A percentile compares a stretch with the other conserved stretches of the same genome.
phyloP scores from a whole-genome alignment of 352 stramenopile species.

The Thraustochytrium sp. region DNA sequence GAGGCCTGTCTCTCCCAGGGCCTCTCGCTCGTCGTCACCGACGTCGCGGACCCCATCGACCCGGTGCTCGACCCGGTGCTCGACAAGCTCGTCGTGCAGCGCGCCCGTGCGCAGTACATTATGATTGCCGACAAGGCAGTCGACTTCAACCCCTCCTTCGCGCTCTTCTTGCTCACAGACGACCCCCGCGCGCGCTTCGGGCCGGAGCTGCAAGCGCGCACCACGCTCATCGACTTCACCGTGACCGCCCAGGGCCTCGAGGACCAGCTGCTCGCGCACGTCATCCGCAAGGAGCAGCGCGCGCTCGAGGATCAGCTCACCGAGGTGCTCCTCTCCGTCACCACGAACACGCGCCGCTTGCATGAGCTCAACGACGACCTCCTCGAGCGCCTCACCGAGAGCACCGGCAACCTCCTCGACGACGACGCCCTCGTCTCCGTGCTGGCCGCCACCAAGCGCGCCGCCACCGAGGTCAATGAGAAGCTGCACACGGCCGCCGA shows the following conservation, averaged over 20 bases:
- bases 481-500: conserved; percentile 93
- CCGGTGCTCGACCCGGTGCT: conserved; percentile 89
- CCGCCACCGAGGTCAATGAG: conserved; percentile 93
- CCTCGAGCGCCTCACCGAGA: conserved; percentile 89
- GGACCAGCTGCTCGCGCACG: conserved; percentile 91
- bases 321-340: conserved; percentile 94
- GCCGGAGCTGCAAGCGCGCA: conserved; percentile 96
- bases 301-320: conserved; percentile 94
- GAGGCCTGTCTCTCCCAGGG: conserved; percentile 95
- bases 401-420: conserved; percentile 93
- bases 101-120: conserved; percentile 91
- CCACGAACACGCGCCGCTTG: conserved; percentile 93
- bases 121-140: conserved; percentile 97
- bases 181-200: conserved; percentile 94
- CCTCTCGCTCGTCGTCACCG: conserved; percentile 84
- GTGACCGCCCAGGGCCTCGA: conserved; percentile 91
- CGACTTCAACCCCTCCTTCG: conserved; percentile 94
- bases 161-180: conserved; percentile 96
- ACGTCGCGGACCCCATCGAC: conserved; percentile 95
- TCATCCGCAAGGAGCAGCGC: conserved; percentile 96
- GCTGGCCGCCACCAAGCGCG: conserved; percentile 94
- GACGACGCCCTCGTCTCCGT: conserved; percentile 97
- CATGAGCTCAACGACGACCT: conserved; percentile 89
- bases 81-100: conserved; percentile 91
- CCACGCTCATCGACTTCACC: conserved; percentile 97